A percentile compares a stretch with the other conserved stretches of the same genome.
Evolutionary conservation across 2,329 filamentous ascomycete species (phyloP).

Genomic region (Stylonectria norvegica): DNA sequence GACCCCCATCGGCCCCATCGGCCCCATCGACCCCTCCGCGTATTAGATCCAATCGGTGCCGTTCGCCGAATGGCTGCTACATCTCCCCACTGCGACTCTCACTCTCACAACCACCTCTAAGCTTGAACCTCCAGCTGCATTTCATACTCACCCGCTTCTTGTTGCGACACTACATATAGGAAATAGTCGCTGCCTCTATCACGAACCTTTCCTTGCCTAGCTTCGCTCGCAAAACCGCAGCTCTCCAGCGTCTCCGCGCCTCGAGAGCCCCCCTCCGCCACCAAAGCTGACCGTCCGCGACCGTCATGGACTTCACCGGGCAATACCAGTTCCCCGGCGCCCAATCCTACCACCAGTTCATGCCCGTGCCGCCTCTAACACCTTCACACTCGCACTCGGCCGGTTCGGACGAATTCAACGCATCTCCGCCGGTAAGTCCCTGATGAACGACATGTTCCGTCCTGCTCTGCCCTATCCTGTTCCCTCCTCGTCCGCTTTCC

Average conservation of each 20-base stretch:
- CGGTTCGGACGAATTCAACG: slow-evolving; percentile 51
- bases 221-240: too few species aligned
- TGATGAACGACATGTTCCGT: neutral
- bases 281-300: too few species aligned
- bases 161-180: too few species aligned
- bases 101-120: too few species aligned
- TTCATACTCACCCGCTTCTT: too few species aligned
- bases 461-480: slow-evolving; percentile 13
- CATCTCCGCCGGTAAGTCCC: slow-evolving; percentile 51
- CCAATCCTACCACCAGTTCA: slow-evolving; percentile 53
- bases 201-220: too few species aligned
- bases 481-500: slow-evolving; percentile 23
- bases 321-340: slow-evolving; percentile 46
- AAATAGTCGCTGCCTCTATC: too few species aligned
- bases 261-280: too few species aligned
- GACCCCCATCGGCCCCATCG: slow-evolving; percentile 9
- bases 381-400: slow-evolving; percentile 55
- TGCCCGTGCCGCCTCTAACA: slow-evolving; percentile 52
- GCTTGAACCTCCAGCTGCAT: too few species aligned
- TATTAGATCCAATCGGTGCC: slow-evolving; percentile 11
- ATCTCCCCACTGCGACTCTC: too few species aligned
- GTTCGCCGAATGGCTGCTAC: too few species aligned
- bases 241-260: too few species aligned
- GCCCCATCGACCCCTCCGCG: slow-evolving; percentile 3
- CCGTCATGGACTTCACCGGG: slow-evolving; percentile 50